Evolutionary conservation across 2,329 filamentous ascomycete species (phyloP).

Genomic region (Beauveria pseudobassiana): DNA sequence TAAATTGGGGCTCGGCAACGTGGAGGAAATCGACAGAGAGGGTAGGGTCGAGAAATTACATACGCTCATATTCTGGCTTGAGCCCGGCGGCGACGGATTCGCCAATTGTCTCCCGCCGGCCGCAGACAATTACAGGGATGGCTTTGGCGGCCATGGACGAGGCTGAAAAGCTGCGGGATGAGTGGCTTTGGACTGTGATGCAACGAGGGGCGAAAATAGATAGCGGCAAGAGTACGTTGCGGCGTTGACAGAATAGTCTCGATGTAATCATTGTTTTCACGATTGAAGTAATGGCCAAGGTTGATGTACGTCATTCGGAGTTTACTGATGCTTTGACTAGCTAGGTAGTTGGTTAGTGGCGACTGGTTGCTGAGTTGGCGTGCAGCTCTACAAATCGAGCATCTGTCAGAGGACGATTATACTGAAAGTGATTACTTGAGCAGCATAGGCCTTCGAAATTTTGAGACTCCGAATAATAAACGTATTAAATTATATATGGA

Average conservation of each 20-base stretch:
- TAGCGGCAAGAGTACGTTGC: not conserved
- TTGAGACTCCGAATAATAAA: not conserved
- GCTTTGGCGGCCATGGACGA: constrained; percentile 1
- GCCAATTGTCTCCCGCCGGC: constrained; percentile 5
- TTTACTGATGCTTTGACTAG: not conserved
- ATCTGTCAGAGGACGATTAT: not conserved
- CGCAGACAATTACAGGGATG: constrained; percentile 10
- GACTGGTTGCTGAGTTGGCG: not conserved
- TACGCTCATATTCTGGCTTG: constrained; percentile 9
- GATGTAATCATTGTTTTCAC: not conserved
- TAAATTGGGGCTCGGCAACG: too few species aligned
- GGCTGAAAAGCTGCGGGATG: not conserved
- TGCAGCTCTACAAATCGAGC: not conserved
- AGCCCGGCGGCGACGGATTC: constrained; percentile 1
- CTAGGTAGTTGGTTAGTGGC: not conserved
- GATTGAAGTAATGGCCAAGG: not conserved
- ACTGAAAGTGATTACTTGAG: not conserved
- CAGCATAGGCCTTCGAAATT: not conserved
- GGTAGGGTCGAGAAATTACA: not conserved
- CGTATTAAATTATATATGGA: not conserved
- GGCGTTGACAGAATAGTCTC: not conserved
- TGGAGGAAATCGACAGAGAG: not conserved
- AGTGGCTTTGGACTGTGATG: not conserved
- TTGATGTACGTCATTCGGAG: not conserved
- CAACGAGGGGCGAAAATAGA: too few species aligned